phyloP scores from a whole-genome alignment of 2,329 filamentous ascomycete species.

The Neocucurbitaria cava region DNA sequence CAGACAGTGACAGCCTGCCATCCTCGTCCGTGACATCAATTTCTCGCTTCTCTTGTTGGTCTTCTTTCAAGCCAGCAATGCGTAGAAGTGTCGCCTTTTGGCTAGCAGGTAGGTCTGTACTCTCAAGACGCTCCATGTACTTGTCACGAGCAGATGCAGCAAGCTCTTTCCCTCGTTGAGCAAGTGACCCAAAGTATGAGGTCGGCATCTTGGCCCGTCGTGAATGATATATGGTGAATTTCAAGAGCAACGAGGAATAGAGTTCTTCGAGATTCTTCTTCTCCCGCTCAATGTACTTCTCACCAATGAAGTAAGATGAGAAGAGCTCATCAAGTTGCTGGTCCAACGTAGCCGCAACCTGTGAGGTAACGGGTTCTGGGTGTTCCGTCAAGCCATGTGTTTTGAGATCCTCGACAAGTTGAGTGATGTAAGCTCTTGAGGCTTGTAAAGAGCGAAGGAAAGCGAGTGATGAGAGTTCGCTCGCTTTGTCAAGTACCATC shows the following conservation, averaged over 20 bases:
- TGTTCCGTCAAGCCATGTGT: slow-evolving; percentile 93
- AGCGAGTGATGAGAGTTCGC: slow-evolving; percentile 87
- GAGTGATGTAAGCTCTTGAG: slow-evolving; percentile 85
- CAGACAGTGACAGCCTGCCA: slow-evolving; percentile 79
- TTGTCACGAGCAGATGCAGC: slow-evolving; percentile 88
- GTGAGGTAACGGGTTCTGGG: slow-evolving; percentile 86
- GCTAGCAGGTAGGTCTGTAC: slow-evolving; percentile 83
- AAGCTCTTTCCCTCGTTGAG: slow-evolving; percentile 87
- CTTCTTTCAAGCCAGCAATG: slow-evolving; percentile 81
- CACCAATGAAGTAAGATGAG: slow-evolving; percentile 70
- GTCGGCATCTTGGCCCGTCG: slow-evolving; percentile 85
- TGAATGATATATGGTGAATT: slow-evolving; percentile 94
- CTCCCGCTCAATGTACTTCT: slow-evolving; percentile 70
- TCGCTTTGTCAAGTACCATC: slow-evolving; percentile 93
- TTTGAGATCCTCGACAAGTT: slow-evolving; percentile 91
- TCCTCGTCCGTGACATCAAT: slow-evolving; percentile 92
- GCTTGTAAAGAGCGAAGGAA: slow-evolving; percentile 91
- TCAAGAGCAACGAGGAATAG: slow-evolving; percentile 92
- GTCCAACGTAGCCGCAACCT: slow-evolving; percentile 76
- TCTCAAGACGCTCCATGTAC: slow-evolving; percentile 87
- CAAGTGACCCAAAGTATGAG: slow-evolving; percentile 90
- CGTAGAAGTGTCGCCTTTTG: slow-evolving; percentile 90
- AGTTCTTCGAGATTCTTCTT: slow-evolving; percentile 76
- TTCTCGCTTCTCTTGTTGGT: slow-evolving; percentile 78
- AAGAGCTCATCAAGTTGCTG: slow-evolving; percentile 71